These are phyloP conservation scores for Helotiales sp. DNA, from an alignment of 2,329 filamentous ascomycete species.

Conservation along the genomic window DNA sequence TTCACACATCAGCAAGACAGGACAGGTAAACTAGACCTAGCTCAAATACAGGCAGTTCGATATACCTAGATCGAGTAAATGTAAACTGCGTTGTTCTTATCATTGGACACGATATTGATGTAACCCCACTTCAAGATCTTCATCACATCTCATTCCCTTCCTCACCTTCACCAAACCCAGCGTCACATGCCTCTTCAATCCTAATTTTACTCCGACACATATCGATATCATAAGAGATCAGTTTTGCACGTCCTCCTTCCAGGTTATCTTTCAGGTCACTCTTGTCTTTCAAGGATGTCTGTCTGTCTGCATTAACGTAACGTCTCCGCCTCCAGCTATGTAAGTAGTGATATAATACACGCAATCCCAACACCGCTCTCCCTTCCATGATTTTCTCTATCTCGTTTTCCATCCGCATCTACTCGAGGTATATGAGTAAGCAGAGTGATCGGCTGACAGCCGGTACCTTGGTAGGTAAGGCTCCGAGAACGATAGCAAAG, in stretches of 20 bases:
- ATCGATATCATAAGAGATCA: neutral
- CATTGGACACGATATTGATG: neutral
- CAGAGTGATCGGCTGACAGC: no score
- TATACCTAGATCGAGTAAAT: neutral
- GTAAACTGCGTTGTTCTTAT: neutral
- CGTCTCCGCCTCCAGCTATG: neutral
- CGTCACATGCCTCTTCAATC: neutral
- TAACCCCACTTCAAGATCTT: neutral
- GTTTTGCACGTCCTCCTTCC: neutral
- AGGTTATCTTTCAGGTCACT: no score
- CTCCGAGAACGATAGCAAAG: neutral
- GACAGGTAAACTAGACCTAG: neutral
- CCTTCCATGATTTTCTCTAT: neutral
- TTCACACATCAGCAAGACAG: neutral
- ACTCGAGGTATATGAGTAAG: neutral
- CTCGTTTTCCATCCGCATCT: neutral
- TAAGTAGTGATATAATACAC: slow-evolving; percentile 6
- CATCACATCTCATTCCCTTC: neutral
- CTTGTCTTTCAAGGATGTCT: no score
- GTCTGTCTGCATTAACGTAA: no score
- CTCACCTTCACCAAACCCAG: no score
- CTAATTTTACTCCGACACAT: no score
- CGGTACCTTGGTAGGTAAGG: no score
- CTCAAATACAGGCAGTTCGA: neutral
- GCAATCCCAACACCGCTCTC: neutral